Percentiles rank a stretch among this genome's conserved stretches.
Evolutionary conservation across 768 basidiomycete genomes (phyloP).

Genomic region (Tremella yokohamensis): DNA sequence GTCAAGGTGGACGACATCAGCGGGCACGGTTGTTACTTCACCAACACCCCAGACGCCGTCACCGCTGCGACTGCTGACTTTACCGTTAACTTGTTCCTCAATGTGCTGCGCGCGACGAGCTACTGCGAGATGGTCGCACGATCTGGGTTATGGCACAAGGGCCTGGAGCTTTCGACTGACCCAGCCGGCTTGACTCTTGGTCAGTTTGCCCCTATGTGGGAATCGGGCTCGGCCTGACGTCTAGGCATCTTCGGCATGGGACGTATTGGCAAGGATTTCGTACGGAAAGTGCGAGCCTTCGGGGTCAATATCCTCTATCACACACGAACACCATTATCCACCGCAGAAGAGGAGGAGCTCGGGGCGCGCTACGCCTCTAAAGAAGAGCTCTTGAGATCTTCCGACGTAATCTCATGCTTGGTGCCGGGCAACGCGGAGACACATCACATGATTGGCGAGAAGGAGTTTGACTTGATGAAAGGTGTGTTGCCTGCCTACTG

Average conservation of each 20-base stretch:
- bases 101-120: constrained; percentile 18
- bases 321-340: constrained; percentile 21
- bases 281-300: constrained; percentile 17
- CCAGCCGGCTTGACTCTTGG: constrained; percentile 25
- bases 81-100: constrained; percentile 27
- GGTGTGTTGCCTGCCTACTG: constrained; percentile 11
- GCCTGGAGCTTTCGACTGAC: constrained; percentile 25
- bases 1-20: constrained; percentile 17
- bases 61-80: constrained; percentile 32
- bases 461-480: constrained; percentile 43
- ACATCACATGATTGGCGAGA: constrained; percentile 15
- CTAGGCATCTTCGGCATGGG: constrained; percentile 33
- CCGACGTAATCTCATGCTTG: constrained; percentile 27
- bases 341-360: constrained; percentile 19
- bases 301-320: constrained; percentile 34
- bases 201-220: constrained; percentile 7
- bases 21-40: constrained; percentile 22
- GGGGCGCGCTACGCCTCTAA: constrained; percentile 20
- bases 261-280: constrained; percentile 31
- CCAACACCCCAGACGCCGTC: constrained; percentile 38
- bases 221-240: constrained; percentile 16
- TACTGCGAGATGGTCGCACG: constrained; percentile 19
- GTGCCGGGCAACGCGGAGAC: constrained; percentile 21
- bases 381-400: constrained; percentile 21
- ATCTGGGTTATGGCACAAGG: constrained; percentile 21